phyloP scores from a whole-genome alignment of 352 stramenopile species.

The Globisporangium alternatum region DNA sequence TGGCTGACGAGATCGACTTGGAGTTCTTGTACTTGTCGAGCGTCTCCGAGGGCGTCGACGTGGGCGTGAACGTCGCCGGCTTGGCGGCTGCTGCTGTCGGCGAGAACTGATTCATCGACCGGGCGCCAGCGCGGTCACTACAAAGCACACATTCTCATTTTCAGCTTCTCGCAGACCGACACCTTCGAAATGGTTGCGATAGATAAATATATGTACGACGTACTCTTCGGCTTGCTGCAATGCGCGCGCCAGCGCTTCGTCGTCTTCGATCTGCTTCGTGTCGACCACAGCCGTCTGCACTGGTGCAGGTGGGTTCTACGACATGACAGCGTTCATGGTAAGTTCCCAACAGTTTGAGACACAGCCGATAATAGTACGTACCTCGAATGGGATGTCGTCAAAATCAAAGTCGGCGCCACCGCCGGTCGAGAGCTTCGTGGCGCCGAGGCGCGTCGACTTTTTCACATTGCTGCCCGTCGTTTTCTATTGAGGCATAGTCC shows the following conservation, averaged over 20 bases:
- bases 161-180: not conserved
- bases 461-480: conserved; percentile 32
- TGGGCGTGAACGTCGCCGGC: conserved; percentile 4
- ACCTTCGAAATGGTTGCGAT: not conserved
- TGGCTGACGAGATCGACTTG: conserved; percentile 90
- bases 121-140: conserved; percentile 25
- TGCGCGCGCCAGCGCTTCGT: conserved; percentile 78
- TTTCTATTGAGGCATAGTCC: conserved; percentile 23
- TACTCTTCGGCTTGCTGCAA: conserved; percentile 82
- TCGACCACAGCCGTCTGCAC: conserved; percentile 23
- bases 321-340: not conserved
- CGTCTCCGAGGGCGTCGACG: conserved; percentile 34
- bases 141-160: not conserved
- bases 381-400: conserved; percentile 85
- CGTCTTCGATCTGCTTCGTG: conserved; percentile 85
- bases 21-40: conserved; percentile 92
- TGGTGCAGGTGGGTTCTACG: conserved; percentile 64
- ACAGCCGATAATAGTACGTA: conserved; percentile 15
- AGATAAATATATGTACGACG: conserved; percentile 9
- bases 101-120: conserved; percentile 16
- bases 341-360: not conserved
- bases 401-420: conserved; percentile 79
- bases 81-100: conserved; percentile 3
- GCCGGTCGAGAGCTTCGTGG: conserved; percentile 73
- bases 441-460: conserved; percentile 57